Conservation (phyloP, 2,329 filamentous ascomycete genomes). For the Fusarium keratoplasticum region DNA sequence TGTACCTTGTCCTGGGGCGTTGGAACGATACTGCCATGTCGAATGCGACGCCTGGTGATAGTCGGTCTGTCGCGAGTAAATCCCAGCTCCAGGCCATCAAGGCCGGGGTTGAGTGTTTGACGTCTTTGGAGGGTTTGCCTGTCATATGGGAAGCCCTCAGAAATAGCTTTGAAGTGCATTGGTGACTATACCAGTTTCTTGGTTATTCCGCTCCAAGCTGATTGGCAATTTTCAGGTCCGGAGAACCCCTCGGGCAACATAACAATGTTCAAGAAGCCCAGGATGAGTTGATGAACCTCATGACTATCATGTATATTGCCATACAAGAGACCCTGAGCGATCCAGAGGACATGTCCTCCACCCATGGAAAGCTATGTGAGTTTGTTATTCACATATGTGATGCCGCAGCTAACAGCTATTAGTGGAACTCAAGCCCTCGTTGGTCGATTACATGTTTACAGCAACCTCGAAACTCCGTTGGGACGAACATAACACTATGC, state of each 20-base stretch:
- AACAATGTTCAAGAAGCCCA: constrained; percentile 63
- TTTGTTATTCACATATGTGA: constrained; percentile 23
- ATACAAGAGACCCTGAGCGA: constrained; percentile 69
- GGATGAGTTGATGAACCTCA: constrained; percentile 71
- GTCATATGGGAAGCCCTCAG: constrained; percentile 64
- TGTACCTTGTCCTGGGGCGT: constrained; percentile 74
- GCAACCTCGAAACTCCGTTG: constrained; percentile 76
- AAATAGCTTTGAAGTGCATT: constrained; percentile 63
- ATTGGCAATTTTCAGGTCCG: constrained; percentile 54
- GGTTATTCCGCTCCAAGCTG: constrained; percentile 36
- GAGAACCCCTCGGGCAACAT: constrained; percentile 55
- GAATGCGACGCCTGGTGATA: constrained; percentile 54
- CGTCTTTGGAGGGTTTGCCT: constrained; percentile 62
- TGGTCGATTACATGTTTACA: constrained; percentile 79
- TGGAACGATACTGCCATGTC: constrained; percentile 76
- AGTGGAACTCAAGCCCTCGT: constrained; percentile 72
- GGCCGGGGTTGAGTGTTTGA: constrained; percentile 63
- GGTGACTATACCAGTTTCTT: constrained; percentile 52
- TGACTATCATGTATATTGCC: constrained; percentile 71
- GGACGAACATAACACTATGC: constrained; percentile 74
- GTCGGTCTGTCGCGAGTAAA: constrained; percentile 64
- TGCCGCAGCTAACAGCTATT: constrained; percentile 34
- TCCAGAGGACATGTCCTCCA: constrained; percentile 58
- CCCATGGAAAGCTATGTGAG: constrained; percentile 64
- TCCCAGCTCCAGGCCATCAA: constrained; percentile 71